Evolutionary conservation across 1,284 basidiomycete species (phyloP), one percentile per base, ranked within the genome.

Genomic region (Cutaneotrichosporon mucoides): DNA sequence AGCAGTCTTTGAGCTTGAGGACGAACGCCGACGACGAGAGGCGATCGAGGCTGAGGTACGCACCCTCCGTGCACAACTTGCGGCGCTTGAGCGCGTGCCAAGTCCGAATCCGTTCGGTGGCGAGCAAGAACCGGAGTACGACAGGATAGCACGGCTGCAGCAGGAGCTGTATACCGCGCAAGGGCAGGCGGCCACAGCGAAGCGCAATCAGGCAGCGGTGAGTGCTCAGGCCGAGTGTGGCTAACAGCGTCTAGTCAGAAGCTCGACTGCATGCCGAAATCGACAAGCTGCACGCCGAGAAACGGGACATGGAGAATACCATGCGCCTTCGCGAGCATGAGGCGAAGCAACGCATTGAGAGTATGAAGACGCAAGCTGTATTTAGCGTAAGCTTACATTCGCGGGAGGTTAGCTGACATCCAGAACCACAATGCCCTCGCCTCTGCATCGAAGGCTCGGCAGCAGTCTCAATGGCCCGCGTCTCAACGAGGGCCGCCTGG

Each of bases 301-400:
- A 69, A 3, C 62, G 63, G 0, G 68, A 74, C 15, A 66, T 70
- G 59, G 70, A 73, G 38, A 53, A 38, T n/a, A 60, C 66, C 38
- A 63, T 72, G 40, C 63, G 65, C 11, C 63, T 66, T 6, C 65
- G 60, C 16, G 73, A 72, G 43, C 60, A 56, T 12, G 71, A 74
- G 36, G 57, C 59, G 3, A 64, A 60, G 42, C 60, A 68, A 34
- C 59, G 88, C 43, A 42, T 76, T 8, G 73, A 76, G 49, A 73
- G 67, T 55, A 62, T 74, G 34, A 69, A 69, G 50, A 71, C 68
- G 50, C 73, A 76, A 56, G 73, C 73, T 1, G 70, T 75, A 9
- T 75, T 76, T 44, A 67, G 68, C 16, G 75, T 76, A 11, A 6
- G 49, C 24, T 24, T 10, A n/a, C n/a, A n/a, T n/a, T n/a, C n/a